Base-by-base conservation (phyloP, 805 yeast genomes). In the Lachancea dasiensis region DNA sequence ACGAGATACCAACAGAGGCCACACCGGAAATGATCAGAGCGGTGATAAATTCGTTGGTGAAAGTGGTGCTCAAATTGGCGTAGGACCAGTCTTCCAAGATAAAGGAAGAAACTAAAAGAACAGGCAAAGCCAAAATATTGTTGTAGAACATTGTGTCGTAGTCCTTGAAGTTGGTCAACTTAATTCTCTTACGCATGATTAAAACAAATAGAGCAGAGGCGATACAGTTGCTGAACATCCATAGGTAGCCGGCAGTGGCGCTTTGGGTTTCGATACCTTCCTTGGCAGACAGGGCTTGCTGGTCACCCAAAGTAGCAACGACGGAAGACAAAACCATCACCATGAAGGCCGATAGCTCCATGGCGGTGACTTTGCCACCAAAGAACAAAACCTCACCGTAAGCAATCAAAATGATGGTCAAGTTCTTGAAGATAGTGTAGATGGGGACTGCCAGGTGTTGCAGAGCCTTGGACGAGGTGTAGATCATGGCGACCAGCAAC, bases 351-450 rank as follows among this genome's bases (percentile, higher is more conserved):
- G 86, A 81, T 48, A 92, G 69, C 32, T 95, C 87, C 92, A 89
- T 80, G 26, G 89, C 64, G 38, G 95, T 79, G 52, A 90, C 96
- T 45, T 71, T 66, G 48, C 97, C 97, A 45, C 96, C 95, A 56
- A 90, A 92, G 94, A 96, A 90, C 45, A 92, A 53, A 24, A 90
- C 97, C 68, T 92, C 98, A 69, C 97, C 97, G 62, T 92, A 92
- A 24, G 98, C 97, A 62, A 92, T 92, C 59, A 92, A 70, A 50
- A 92, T 90, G 59, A 92, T 92, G 45, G 98, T 90, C 65, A 92
- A 77, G 68, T 92, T 92, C 75, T 92, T 92, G 81, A 92, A 92
- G 53, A 92, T 90, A 48, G 98, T 92, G 73, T 87, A 92, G 42
- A 92, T 95, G 37, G 98, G 98, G 43, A 92, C 89, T 36, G 90